Evolutionary conservation across 148 eudicot genomes (phyloP).

Genomic region (Cornus controversa): DNA sequence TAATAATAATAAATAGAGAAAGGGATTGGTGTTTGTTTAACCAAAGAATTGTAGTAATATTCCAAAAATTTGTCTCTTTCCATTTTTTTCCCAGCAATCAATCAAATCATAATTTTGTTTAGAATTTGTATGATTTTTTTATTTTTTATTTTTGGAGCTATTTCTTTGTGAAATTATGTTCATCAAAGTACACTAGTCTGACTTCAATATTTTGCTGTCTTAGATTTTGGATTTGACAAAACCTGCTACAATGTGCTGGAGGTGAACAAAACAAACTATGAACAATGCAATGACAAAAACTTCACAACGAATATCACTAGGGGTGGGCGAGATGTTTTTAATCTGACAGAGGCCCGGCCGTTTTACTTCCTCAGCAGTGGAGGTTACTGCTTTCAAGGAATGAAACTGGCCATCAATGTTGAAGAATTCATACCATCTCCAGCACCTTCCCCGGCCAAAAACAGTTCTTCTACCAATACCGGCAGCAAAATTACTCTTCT

Average conservation of each 20-base stretch:
- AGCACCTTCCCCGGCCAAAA: conserved; percentile 29
- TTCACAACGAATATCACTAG: conserved; percentile 46
- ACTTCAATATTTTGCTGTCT: background rate
- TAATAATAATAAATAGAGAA: too few relatives aligned
- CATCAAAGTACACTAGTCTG: background rate
- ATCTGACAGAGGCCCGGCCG: conserved; percentile 37
- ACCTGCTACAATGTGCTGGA: conserved; percentile 42
- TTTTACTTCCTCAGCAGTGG: conserved; percentile 63
- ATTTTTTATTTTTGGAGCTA: too few relatives aligned
- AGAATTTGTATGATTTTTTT: too few relatives aligned
- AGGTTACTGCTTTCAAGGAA: conserved; percentile 53
- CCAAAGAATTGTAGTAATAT: too few relatives aligned
- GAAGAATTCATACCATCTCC: conserved; percentile 22
- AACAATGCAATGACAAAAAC: conserved; percentile 32
- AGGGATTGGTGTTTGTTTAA: too few relatives aligned
- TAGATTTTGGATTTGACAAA: conserved; percentile 66
- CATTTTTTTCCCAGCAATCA: too few relatives aligned
- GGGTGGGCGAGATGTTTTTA: conserved; percentile 54
- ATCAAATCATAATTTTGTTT: too few relatives aligned
- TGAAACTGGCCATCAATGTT: conserved; percentile 54
- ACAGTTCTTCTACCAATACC: background rate
- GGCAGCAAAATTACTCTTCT: background rate
- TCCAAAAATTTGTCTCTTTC: too few relatives aligned
- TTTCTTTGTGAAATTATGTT: background rate
- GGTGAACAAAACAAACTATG: conserved; percentile 58